Evolutionary conservation across 495 filamentous ascomycete species (phyloP).

Genomic region (Lindgomyces ingoldianus): DNA sequence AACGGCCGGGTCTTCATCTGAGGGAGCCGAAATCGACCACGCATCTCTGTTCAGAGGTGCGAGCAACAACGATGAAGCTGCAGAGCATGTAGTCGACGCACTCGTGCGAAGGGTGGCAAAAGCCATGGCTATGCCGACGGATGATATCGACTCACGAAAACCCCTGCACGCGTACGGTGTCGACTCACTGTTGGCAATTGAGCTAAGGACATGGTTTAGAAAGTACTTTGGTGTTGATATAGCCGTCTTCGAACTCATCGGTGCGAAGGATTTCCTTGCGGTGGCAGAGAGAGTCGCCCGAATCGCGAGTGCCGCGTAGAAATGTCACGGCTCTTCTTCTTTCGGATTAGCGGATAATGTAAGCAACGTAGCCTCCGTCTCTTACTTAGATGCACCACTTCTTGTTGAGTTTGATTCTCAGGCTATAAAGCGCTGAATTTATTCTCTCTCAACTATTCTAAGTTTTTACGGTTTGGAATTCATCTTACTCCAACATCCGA

Average conservation of each 20-base stretch:
- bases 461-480: no score
- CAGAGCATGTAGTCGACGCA: not conserved
- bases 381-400: no score
- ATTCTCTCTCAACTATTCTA: no score
- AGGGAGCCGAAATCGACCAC: not conserved
- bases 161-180: slow-evolving; percentile 22
- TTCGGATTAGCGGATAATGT: no score
- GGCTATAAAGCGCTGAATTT: no score
- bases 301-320: not conserved
- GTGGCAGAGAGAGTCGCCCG: slow-evolving; percentile 4
- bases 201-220: slow-evolving; percentile 23
- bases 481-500: no score
- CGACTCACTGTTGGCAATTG: slow-evolving; percentile 27
- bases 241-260: slow-evolving; percentile 21
- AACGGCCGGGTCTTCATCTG: not conserved
- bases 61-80: not conserved
- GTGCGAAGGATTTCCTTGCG: not conserved
- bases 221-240: slow-evolving; percentile 15
- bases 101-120: slow-evolving; percentile 1
- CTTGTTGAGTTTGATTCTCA: no score
- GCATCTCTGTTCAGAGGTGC: not conserved
- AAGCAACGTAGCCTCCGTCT: no score
- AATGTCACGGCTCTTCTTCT: no score
- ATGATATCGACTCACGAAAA: slow-evolving; percentile 7
- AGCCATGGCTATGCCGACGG: slow-evolving; percentile 1